phyloP scores from a whole-genome alignment of 2,329 filamentous ascomycete species.

The Leptographium radiaticola region DNA sequence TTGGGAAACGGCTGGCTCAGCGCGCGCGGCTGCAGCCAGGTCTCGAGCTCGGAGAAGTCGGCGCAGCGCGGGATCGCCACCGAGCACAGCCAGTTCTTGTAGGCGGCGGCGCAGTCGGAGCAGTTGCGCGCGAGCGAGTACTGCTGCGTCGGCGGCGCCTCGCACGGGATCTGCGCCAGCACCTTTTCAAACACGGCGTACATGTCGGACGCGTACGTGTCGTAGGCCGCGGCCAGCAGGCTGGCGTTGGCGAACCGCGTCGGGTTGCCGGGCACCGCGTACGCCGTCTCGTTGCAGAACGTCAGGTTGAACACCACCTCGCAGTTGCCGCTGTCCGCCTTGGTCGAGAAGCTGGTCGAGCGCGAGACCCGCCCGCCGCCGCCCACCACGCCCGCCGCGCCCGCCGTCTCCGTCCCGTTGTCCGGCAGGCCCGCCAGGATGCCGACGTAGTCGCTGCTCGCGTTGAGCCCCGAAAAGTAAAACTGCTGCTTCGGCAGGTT shows the following conservation, averaged over 20 bases:
- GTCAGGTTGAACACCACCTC: slow-evolving; percentile 74
- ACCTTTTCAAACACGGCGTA: slow-evolving; percentile 72
- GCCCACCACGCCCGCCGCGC: slow-evolving; percentile 31
- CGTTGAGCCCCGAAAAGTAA: slow-evolving; percentile 62
- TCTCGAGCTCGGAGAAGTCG: slow-evolving; percentile 48
- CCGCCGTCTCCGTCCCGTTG: slow-evolving; percentile 34
- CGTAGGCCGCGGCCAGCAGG: slow-evolving; percentile 60
- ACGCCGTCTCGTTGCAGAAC: slow-evolving; percentile 80
- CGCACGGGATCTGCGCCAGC: slow-evolving; percentile 74
- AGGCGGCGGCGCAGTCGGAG: slow-evolving; percentile 61
- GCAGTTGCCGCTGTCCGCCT: slow-evolving; percentile 53
- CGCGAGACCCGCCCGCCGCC: slow-evolving; percentile 68
- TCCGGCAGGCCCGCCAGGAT: slow-evolving; percentile 62
- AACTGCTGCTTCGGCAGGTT: slow-evolving; percentile 77
- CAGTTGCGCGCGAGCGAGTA: slow-evolving; percentile 76
- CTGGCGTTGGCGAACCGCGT: slow-evolving; percentile 44
- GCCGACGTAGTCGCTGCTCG: slow-evolving; percentile 57
- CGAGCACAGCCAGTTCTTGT: slow-evolving; percentile 91
- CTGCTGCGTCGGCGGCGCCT: slow-evolving; percentile 55
- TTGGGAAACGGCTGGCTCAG: slow-evolving; percentile 56
- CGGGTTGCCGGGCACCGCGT: slow-evolving; percentile 76
- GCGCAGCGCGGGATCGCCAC: slow-evolving; percentile 87
- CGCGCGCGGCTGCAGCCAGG: slow-evolving; percentile 56
- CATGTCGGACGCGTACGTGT: slow-evolving; percentile 54
- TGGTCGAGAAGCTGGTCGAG: slow-evolving; percentile 63